These are phyloP conservation scores for Nemania serpens DNA, from an alignment of 2,329 filamentous ascomycete species.

Conservation along the genomic window DNA sequence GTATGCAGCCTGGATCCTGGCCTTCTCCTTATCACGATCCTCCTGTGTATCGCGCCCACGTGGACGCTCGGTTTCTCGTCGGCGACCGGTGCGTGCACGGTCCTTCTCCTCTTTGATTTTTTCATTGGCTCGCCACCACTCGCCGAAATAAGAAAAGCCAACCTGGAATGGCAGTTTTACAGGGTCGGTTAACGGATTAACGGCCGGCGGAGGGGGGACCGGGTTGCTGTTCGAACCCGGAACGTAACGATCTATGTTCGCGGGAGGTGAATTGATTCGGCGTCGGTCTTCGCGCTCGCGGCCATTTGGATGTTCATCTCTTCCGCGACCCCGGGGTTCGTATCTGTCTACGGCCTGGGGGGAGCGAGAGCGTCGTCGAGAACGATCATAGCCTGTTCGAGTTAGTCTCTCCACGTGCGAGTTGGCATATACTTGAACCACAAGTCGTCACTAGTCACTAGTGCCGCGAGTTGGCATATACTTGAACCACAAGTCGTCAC, in stretches of 20 bases:
- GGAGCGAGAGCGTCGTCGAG: slow-evolving; percentile 70
- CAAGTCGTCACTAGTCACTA: not conserved
- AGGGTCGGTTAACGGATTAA: slow-evolving; percentile 74
- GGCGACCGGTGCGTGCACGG: slow-evolving; percentile 68
- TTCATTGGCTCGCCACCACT: slow-evolving; percentile 85
- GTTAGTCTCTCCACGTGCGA: slow-evolving; percentile 29
- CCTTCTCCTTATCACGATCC: slow-evolving; percentile 78
- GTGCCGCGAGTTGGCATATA: no score
- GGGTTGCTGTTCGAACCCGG: slow-evolving; percentile 66
- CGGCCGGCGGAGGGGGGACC: slow-evolving; percentile 52
- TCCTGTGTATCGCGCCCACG: slow-evolving; percentile 71
- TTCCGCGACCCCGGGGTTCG: slow-evolving; percentile 67
- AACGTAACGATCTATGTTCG: slow-evolving; percentile 84
- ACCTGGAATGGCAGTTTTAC: slow-evolving; percentile 77
- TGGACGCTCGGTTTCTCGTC: slow-evolving; percentile 66
- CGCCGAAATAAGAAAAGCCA: slow-evolving; percentile 82
- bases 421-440: not conserved
- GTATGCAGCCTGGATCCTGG: slow-evolving; percentile 73
- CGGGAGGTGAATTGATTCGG: slow-evolving; percentile 64
- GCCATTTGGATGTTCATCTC: slow-evolving; percentile 67
- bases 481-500: not conserved
- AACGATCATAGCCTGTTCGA: slow-evolving; percentile 58
- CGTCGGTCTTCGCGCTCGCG: slow-evolving; percentile 63
- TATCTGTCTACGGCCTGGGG: slow-evolving; percentile 75
- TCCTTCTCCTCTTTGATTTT: slow-evolving; percentile 83